These are phyloP conservation scores for Penstemon barbatus DNA, from an alignment of 257 asterid genomes.

Conservation along the genomic window DNA sequence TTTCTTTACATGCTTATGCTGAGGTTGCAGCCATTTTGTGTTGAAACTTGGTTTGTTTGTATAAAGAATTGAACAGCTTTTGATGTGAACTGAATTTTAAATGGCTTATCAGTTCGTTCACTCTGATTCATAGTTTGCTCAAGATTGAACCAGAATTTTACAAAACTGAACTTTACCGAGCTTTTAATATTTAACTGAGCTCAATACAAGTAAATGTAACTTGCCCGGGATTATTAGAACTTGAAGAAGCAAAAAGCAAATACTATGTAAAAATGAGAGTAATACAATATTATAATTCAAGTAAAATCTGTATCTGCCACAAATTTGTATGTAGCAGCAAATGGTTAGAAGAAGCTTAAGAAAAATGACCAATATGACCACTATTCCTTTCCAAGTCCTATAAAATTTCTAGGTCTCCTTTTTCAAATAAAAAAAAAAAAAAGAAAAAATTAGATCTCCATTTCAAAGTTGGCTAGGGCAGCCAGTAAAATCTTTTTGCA, in stretches of 20 bases:
- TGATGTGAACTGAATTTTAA: no score
- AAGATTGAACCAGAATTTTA: no score
- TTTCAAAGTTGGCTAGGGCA: constrained; percentile 20
- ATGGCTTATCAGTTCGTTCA: no score
- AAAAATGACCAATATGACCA: constrained; percentile 18
- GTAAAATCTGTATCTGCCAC: constrained; percentile 21
- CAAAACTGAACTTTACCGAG: no score
- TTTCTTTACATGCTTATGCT: no score
- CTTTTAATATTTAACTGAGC: no score
- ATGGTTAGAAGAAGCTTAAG: constrained; percentile 36
- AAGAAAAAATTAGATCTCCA: constrained; percentile 23
- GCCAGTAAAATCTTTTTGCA: constrained; percentile 20
- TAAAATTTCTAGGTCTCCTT: not conserved
- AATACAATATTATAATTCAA: not conserved
- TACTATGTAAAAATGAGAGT: not conserved
- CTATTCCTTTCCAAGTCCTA: constrained; percentile 14
- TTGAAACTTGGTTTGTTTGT: no score
- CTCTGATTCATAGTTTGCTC: no score
- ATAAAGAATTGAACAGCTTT: no score
- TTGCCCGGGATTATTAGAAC: not conserved
- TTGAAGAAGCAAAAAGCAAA: constrained; percentile 11
- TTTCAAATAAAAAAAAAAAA: constrained; percentile 20
- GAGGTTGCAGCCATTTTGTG: no score
- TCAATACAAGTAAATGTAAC: no score
- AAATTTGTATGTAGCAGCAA: constrained; percentile 21